Evolutionary conservation across 768 basidiomycete species (phyloP), one percentile per base, ranked within the genome.

Genomic region (Lentinula boryana): DNA sequence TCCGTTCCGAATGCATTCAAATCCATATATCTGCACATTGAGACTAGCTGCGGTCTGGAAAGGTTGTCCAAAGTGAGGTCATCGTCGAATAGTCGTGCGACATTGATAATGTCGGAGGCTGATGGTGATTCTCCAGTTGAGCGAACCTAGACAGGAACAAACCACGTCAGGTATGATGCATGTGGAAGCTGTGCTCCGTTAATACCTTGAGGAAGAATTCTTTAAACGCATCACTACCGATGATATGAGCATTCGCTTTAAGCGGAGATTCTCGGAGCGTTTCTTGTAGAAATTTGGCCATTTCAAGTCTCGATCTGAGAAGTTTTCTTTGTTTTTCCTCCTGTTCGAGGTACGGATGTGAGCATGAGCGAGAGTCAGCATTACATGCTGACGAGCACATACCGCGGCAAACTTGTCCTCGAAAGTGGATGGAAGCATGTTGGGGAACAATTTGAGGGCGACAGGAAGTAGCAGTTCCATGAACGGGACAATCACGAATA

Each of bases 281-380:
- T 73, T 99, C 97, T 68, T 98, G 96, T 27, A 99, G 80, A 80
- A 98, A 99, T 70, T 99, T 98, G 67, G 97, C 97, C 96, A 98
- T 98, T 72, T 97, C 95, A 38, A 99, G 80, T 61, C 96, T 84
- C 31, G 97, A 93, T 61, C 94, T 88, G 49, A 99, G 87, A 3
- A 98, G 81, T 70, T 98, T 98, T 67, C 96, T 88, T 68, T 96
- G 85, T 72, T 99, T 99, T 76, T 98, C 97, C 73, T 97, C 93
- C 93, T 97, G 67, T 51, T 56, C 48, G 60, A 7, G 27, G 27
- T 27, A 27, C 10, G 18, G 16, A 6, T 51, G 16, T 7, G 13
- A 58, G 27, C 53, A 18, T 13, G 32, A 33, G 38, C 31, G 38
- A 9, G 15, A 32, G 21, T 32, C 40, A 15, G 46, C 33, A 56